A percentile compares a stretch with the other conserved stretches of the same genome.
These are phyloP conservation scores for Fusarium hainanense DNA, from an alignment of 2,329 filamentous ascomycete genomes.

Conservation along the genomic window DNA sequence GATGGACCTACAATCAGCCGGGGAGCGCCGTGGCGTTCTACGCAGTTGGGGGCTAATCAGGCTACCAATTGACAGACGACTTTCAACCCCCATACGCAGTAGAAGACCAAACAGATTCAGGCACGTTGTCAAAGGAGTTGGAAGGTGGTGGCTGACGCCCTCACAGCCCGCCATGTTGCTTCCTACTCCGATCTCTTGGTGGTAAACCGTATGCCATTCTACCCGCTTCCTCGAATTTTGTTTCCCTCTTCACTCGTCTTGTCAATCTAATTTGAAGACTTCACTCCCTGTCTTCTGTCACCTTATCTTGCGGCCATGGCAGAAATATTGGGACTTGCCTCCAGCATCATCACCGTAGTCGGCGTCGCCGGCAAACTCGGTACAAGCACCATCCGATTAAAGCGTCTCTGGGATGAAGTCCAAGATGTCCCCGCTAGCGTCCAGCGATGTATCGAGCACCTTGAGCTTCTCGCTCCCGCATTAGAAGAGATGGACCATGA, in stretches of 20 bases:
- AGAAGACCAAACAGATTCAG: neutral
- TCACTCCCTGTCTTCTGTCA: rapidly evolving
- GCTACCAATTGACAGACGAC: neutral
- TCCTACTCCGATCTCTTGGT: too few species aligned
- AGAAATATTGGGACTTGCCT: conserved; percentile 23
- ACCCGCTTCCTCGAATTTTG: too few species aligned
- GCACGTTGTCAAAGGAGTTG: neutral
- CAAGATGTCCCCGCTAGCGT: conserved; percentile 20
- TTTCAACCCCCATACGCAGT: neutral
- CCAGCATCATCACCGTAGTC: conserved; percentile 30
- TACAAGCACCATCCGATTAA: conserved; percentile 13
- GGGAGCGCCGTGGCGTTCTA: neutral
- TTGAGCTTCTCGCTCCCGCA: neutral
- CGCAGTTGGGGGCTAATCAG: neutral
- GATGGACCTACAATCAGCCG: neutral
- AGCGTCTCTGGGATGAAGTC: conserved; percentile 31
- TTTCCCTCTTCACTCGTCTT: too few species aligned
- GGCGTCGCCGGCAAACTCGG: conserved; percentile 28
- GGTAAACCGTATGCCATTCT: too few species aligned
- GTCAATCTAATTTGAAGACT: too few species aligned
- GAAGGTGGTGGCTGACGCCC: neutral
- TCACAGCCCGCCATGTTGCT: neutral
- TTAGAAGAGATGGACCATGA: conserved; percentile 19
- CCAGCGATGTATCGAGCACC: neutral
- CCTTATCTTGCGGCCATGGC: conserved; percentile 11